Base-by-base conservation (phyloP, 2,329 filamentous ascomycete genomes). In the Colletotrichum sublineola region DNA sequence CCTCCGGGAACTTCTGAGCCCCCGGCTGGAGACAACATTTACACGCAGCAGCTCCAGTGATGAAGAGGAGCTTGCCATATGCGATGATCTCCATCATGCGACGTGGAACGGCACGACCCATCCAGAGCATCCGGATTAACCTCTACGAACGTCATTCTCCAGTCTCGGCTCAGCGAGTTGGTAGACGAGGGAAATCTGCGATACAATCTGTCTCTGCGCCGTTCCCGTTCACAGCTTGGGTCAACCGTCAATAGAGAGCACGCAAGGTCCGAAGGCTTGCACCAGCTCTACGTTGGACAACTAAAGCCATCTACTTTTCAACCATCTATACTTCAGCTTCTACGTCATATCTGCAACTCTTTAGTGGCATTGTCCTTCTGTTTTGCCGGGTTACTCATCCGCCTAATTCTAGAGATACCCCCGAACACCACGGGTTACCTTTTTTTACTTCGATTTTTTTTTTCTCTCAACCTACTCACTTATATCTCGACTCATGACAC, bases 11-110 rank as follows among this genome's bases (percentile, higher is more conserved):
- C 77, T 78, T 82, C 83, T 74, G 81, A 81, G 81, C 81, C 84
- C 81, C 83, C 78, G 79, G 77, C 82, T 76, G 84, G 83, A 81
- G 84, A 86, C 84, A 85, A 80, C 77, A 81, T 83, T 75, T 85
- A 84, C 77, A 77, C 82, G 73, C 83, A 83, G 76, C 82, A 83
- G 75, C 80, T 82, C 71, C 80, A 80, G 73, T 77, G 77, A 77
- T 77, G 75, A 78, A 71, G 73, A 68, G 68, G 67, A 71, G 72
- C 56, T 58, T 68, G 62, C 68, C 60, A 60, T 60, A 15, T 42
- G 73, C 73, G 73, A 67, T 56, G 57, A 73, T 74, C 65, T 74
- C 44, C 64, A 74, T 72, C 64, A 73, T 63, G 73, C 73, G 40
- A 48, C 67, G 33, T 74, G 67, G 65, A 67, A 67, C 62, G 72